Evolutionary conservation across 192 early-diverging fungal genomes (phyloP).

Genomic region (Dissophora ornata): DNA sequence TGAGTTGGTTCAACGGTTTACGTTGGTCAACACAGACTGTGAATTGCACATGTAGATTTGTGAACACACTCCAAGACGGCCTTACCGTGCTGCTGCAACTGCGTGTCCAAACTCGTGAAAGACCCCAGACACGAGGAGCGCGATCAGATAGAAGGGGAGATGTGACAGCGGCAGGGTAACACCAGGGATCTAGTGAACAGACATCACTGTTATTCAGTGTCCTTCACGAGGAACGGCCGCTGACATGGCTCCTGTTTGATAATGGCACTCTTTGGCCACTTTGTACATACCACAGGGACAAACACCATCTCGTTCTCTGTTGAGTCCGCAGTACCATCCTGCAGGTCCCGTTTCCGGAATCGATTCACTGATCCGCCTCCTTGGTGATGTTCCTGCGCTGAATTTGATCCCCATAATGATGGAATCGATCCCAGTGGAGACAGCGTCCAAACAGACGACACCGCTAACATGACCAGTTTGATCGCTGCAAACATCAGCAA

Average conservation of each 20-base stretch:
- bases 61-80: too few species aligned
- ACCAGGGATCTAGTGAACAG: constrained; percentile 72
- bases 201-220: too few species aligned
- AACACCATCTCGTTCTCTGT: constrained; percentile 58
- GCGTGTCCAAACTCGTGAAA: constrained; percentile 83
- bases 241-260: too few species aligned
- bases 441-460: constrained; percentile 16
- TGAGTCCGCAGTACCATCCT: constrained; percentile 27
- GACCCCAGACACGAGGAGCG: constrained; percentile 70
- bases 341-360: constrained; percentile 24
- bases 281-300: constrained; percentile 68
- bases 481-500: constrained; percentile 62
- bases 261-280: too few species aligned
- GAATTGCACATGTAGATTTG: too few species aligned
- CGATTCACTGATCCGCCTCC: not conserved
- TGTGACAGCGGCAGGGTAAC: constrained; percentile 77
- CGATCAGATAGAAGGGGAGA: constrained; percentile 73
- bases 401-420: not conserved
- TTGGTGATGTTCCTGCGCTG: not conserved
- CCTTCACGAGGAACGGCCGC: too few species aligned
- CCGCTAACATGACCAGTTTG: constrained; percentile 42
- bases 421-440: constrained; percentile 3
- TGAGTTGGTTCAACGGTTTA: too few species aligned
- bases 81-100: constrained; percentile 73
- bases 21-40: too few species aligned